Percentiles rank a stretch among this genome's conserved stretches.
Evolutionary conservation across 768 basidiomycete species (phyloP).

Genomic region (Cantharellus anzutake): DNA sequence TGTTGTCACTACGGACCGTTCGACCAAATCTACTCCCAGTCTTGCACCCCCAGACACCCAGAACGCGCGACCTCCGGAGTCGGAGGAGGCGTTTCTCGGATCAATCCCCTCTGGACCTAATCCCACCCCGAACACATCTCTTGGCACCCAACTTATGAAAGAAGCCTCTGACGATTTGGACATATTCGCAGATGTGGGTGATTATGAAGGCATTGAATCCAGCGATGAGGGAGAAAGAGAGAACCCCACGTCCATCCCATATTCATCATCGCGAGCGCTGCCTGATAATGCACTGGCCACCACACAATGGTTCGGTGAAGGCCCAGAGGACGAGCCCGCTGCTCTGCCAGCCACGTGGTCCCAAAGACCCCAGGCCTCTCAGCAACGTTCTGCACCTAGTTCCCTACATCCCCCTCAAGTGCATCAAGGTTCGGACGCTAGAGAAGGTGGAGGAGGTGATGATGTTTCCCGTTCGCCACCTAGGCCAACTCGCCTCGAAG

Average conservation of each 20-base stretch:
- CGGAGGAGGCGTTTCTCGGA: too few relatives aligned
- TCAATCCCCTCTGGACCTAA: too few relatives aligned
- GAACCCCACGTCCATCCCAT: neutral
- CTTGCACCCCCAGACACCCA: neutral
- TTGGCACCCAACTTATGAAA: slow-evolving; percentile 3
- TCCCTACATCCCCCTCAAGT: neutral
- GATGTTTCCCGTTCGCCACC: slow-evolving; percentile 26
- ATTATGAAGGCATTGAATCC: slow-evolving; percentile 55
- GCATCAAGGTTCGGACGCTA: neutral
- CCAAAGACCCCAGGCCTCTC: too few relatives aligned
- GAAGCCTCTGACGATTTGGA: slow-evolving; percentile 33
- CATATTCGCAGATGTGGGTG: slow-evolving; percentile 73
- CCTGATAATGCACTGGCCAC: slow-evolving; percentile 1
- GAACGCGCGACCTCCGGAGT: too few relatives aligned
- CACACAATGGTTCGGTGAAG: slow-evolving; percentile 6
- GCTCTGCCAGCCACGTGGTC: neutral
- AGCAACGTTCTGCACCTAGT: neutral
- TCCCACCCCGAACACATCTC: too few relatives aligned
- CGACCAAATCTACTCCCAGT: neutral
- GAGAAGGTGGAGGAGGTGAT: slow-evolving; percentile 6
- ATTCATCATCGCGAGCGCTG: neutral
- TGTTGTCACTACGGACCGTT: too few relatives aligned
- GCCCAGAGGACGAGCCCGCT: neutral
- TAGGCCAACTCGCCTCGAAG: slow-evolving; percentile 37
- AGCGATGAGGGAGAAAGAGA: slow-evolving; percentile 20